Evolutionary conservation across 768 basidiomycete genomes (phyloP), one percentile per base, ranked within the genome.

Genomic region (Xerocomellus intermedius): DNA sequence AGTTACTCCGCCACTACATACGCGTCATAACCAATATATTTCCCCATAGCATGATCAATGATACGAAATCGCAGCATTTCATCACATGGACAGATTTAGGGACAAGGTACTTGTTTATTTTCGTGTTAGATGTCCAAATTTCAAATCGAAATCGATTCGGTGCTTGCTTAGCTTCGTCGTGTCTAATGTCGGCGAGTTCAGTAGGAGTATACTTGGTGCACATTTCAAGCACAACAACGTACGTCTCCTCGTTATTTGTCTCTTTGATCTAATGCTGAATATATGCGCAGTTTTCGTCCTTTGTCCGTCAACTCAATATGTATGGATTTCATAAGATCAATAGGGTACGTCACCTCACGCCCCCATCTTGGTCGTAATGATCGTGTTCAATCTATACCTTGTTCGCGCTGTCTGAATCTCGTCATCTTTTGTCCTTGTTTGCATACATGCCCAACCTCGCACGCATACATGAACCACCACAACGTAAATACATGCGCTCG

Each of bases 321-420:
- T 96, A 94, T 64, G 92, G 92, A 38, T 96, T 95, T 73, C 91
- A 94, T 72, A 95, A 95, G 74, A 91, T 91, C 73, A 93, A 93
- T 70, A 81, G 91, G 73, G 87, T 90, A 54, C 57, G 82, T 77
- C 48, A 13, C 22, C 28, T 38, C 36, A 3, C 46, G 24, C 41
- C 41, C n/a, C 35, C 19, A 5, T 54, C 30, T 46, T 53, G 32
- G 39, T 58, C 42, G 47, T 66, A 56, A 61, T 50, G 45, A 54
- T 53, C 46, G 21, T 17, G 13, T 56, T 52, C 6, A 28, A 56
- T 63, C 26, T 19, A n/a, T n/a, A n/a, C n/a, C n/a, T n/a, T n/a
- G n/a, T n/a, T n/a, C 32, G 28, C 32, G 32, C 6, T 38, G n/a
- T 33, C 43, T 47, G 33, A 30, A 54, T 39, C 22, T 48, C 21